These are phyloP conservation scores for Monosporascus sp. DNA, from an alignment of 2,329 filamentous ascomycete species.

Conservation along the genomic window DNA sequence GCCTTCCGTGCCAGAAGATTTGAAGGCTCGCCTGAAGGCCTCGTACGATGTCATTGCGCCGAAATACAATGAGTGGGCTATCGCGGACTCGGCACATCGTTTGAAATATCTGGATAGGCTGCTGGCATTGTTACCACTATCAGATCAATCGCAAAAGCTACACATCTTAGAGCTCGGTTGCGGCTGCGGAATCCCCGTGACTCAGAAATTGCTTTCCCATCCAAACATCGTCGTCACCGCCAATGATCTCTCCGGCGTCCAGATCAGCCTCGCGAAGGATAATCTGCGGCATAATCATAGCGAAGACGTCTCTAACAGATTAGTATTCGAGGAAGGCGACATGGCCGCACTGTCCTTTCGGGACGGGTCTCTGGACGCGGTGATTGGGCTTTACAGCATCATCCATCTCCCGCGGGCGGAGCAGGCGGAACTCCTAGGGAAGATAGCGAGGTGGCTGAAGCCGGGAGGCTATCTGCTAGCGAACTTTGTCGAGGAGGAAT, in stretches of 20 bases:
- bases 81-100: conserved; percentile 24
- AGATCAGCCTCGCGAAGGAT: conserved; percentile 28
- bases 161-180: conserved; percentile 37
- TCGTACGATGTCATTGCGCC: conserved; percentile 36
- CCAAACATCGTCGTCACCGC: conserved; percentile 24
- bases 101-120: conserved; percentile 30
- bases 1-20: conserved; percentile 15
- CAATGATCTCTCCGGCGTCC: conserved; percentile 37
- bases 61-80: conserved; percentile 36
- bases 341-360: conserved; percentile 32
- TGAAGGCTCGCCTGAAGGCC: conserved; percentile 33
- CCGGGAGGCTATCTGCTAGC: conserved; percentile 45
- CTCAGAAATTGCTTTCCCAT: conserved; percentile 26
- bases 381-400: conserved; percentile 29
- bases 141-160: background rate
- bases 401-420: conserved; percentile 45
- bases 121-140: conserved; percentile 17
- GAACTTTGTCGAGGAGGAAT: conserved; percentile 35
- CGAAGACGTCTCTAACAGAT: conserved; percentile 3
- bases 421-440: conserved; percentile 40
- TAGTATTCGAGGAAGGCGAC: conserved; percentile 31
- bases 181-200: conserved; percentile 34
- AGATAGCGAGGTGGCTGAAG: conserved; percentile 43
- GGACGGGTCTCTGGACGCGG: conserved; percentile 36
- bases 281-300: conserved; percentile 16